Evolutionary conservation across 768 basidiomycete genomes (phyloP), one percentile per base, ranked within the genome.

Genomic region (Tylopilus rubrobrunneus): DNA sequence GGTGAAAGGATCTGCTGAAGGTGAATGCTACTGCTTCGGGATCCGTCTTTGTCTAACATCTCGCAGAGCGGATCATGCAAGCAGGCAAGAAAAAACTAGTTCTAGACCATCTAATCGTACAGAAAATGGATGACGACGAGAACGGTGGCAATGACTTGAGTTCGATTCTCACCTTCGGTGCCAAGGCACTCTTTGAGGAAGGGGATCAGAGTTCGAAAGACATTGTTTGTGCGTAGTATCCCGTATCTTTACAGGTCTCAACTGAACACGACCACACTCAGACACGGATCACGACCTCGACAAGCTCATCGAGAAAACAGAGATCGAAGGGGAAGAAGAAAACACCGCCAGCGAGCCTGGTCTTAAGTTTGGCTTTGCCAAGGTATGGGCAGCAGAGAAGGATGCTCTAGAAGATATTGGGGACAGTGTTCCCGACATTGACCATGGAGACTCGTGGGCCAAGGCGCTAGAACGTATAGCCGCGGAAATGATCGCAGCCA

Each of bases 81-180:
- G 82, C 85, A 25, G 92, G 91, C n/a, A 96, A 96, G 75, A 92
- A 91, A 77, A 98, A 98, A 69, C 80, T 98, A 28, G 87, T 92
- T 14, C 76, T 98, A 9, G 94, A 98, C 62, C 95, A 98, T 72
- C 76, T 98, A 15, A 95, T 98, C 59, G 95, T 98, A 21, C 90
- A 97, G 71, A 92, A 92, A 67, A 93, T 96, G 87, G 91, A 93
- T 58, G 88, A 92, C 51, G 82, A 81, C 45, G 89, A 89, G 43
- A 84, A 83, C 34, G 81, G 75, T 8, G 76, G 84, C 43, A 88
- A 89, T 59, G 86, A 96, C 61, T 77, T 98, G n/a, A 83, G 87
- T 64, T 90, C 89, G 2, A 92, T 97, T 56, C 79, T 98, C 15
- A 87, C 89, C 11, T 92, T 86, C 61, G 95, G 95, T 25, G 94